These are phyloP conservation scores for Rhododendron henanense DNA, from an alignment of 148 eudicot species.

Conservation along the genomic window DNA sequence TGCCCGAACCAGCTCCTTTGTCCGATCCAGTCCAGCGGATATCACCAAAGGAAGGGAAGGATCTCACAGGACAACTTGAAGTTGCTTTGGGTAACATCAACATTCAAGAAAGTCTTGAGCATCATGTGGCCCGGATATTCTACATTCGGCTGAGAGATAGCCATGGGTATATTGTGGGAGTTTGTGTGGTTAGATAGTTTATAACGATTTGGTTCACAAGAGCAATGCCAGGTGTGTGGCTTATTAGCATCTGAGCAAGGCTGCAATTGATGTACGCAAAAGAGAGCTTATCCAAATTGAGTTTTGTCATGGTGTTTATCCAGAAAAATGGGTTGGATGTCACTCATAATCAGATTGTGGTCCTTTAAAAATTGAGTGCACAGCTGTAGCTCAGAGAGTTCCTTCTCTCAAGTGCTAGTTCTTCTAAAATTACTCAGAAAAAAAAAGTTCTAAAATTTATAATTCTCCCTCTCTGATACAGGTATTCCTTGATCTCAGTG, in stretches of 20 bases:
- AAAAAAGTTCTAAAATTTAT: neutral
- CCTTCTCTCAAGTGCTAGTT: neutral
- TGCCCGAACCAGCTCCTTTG: too few relatives aligned
- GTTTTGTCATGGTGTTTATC: neutral
- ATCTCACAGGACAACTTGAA: too few relatives aligned
- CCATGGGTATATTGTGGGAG: neutral
- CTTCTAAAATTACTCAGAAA: too few relatives aligned
- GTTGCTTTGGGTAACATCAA: too few relatives aligned
- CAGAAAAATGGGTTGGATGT: neutral
- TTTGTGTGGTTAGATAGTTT: too few relatives aligned
- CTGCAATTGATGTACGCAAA: neutral
- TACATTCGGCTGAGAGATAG: too few relatives aligned
- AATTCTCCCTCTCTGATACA: neutral
- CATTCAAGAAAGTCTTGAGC: too few relatives aligned
- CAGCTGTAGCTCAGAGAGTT: neutral
- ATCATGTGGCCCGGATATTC: too few relatives aligned
- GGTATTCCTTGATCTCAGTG: neutral
- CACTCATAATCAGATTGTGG: neutral
- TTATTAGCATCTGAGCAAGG: neutral
- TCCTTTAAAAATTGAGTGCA: neutral
- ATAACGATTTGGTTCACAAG: neutral
- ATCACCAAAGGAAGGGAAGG: too few relatives aligned
- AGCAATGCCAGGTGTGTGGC: neutral
- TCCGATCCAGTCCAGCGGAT: too few relatives aligned
- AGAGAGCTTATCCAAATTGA: neutral